Conservation (phyloP, 331 rosid species). For the Quercus lobata region DNA sequence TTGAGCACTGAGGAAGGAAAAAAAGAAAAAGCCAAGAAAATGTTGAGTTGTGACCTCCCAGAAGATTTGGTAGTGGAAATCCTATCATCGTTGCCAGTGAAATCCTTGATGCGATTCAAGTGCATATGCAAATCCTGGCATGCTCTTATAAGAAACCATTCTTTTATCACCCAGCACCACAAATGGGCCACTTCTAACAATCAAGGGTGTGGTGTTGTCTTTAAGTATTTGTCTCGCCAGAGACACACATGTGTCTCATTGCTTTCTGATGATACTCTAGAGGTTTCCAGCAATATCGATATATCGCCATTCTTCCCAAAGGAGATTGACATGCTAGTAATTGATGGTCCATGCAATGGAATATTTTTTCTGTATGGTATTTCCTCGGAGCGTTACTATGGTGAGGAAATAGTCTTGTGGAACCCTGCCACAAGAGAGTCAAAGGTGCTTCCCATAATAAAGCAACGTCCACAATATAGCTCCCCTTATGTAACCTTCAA, state of each 20-base stretch:
- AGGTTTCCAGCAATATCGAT: background rate
- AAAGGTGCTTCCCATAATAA: background rate
- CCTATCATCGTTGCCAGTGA: background rate
- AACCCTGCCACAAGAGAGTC: background rate
- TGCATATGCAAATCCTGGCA: background rate
- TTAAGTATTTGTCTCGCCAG: background rate
- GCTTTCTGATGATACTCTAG: background rate
- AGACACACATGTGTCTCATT: background rate
- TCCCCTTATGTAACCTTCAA: background rate
- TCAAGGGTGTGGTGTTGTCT: background rate
- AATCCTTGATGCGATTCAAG: conserved; percentile 16
- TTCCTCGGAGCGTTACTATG: too few relatives aligned
- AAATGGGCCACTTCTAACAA: background rate
- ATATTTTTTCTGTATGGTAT: background rate
- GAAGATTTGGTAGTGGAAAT: conserved; percentile 6
- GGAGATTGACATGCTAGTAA: too few relatives aligned
- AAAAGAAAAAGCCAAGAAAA: background rate
- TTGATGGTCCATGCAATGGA: background rate
- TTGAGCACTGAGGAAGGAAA: too few relatives aligned
- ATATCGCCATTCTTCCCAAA: too few relatives aligned
- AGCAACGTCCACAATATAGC: background rate
- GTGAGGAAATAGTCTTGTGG: background rate
- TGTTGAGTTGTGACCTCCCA: background rate
- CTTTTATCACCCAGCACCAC: background rate
- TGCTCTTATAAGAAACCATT: background rate